Percentiles rank a stretch among this genome's conserved stretches.
These are phyloP conservation scores for Alternaria ventricosa DNA, from an alignment of 2,329 filamentous ascomycete species.

Conservation along the genomic window DNA sequence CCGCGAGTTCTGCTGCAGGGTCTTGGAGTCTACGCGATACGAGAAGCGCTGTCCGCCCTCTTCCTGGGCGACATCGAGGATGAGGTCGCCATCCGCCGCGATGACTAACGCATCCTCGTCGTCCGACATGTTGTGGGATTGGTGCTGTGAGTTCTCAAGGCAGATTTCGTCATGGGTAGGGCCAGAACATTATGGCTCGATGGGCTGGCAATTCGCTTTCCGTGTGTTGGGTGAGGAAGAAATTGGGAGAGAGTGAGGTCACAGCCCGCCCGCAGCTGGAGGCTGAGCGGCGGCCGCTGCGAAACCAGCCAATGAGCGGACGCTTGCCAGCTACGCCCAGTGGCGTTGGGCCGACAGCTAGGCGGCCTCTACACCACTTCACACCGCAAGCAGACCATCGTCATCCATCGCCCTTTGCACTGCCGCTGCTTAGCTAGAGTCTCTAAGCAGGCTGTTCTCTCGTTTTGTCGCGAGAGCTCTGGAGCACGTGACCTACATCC, in stretches of 20 bases:
- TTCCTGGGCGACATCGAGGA: conserved; percentile 71
- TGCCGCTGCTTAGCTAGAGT: not conserved
- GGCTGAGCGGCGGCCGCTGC: conserved; percentile 2
- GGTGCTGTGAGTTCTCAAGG: conserved; percentile 11
- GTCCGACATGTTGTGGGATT: conserved; percentile 29
- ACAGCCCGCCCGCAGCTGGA: conserved; percentile 12
- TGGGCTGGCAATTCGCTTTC: conserved; percentile 17
- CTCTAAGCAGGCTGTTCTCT: not conserved
- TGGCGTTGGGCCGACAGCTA: not conserved
- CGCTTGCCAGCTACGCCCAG: not conserved
- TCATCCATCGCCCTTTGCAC: not conserved
- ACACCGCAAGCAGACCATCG: not conserved
- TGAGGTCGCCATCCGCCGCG: conserved; percentile 65
- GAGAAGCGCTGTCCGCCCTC: conserved; percentile 62
- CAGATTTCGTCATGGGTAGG: conserved; percentile 54
- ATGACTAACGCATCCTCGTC: conserved; percentile 57
- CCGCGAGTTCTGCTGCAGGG: conserved; percentile 66
- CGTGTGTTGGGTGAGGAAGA: conserved; percentile 7
- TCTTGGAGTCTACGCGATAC: conserved; percentile 67
- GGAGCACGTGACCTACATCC: not conserved
- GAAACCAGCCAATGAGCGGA: conserved; percentile 5
- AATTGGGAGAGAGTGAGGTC: conserved; percentile 7
- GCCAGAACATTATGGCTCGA: conserved; percentile 55
- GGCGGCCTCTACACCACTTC: conserved; percentile 1
- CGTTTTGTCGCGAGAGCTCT: not conserved